These are phyloP conservation scores for Penicillium ucsense DNA, from an alignment of 495 filamentous ascomycete genomes.

Conservation along the genomic window DNA sequence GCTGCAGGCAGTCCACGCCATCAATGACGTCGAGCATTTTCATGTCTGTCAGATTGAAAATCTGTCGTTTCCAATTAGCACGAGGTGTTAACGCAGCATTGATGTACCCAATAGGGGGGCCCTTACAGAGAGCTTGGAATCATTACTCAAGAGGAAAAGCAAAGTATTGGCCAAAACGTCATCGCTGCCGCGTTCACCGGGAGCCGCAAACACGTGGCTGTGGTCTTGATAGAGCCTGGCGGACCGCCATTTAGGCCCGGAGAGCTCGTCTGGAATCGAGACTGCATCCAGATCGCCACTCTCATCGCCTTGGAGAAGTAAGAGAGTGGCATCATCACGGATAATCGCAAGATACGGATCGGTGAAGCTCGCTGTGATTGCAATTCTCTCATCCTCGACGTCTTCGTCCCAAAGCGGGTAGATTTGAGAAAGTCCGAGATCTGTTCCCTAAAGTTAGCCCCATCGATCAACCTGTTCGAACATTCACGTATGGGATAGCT, in stretches of 20 bases:
- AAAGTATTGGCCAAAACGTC: conserved; percentile 36
- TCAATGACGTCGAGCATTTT: conserved; percentile 36
- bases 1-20: conserved; percentile 66
- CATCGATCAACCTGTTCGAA: not conserved
- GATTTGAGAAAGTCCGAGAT: conserved; percentile 79
- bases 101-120: not conserved
- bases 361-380: conserved; percentile 70
- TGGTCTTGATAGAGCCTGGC: conserved; percentile 70
- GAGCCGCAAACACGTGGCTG: conserved; percentile 41
- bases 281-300: conserved; percentile 81
- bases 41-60: conserved; percentile 33
- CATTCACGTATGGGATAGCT: conserved; percentile 16
- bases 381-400: conserved; percentile 63
- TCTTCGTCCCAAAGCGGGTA: conserved; percentile 84
- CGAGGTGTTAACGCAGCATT: not conserved
- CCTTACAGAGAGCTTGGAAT: conserved; percentile 65
- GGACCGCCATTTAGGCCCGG: conserved; percentile 60
- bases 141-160: conserved; percentile 62
- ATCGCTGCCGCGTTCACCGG: conserved; percentile 23
- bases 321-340: conserved; percentile 67
- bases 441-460: conserved; percentile 27
- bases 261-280: conserved; percentile 45
- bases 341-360: conserved; percentile 85
- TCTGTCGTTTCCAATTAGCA: conserved; percentile 12
- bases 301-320: conserved; percentile 65